Evolutionary conservation across 2,329 filamentous ascomycete species (phyloP), one percentile per base, ranked within the genome.

Genomic region (Neonectria magnoliae): DNA sequence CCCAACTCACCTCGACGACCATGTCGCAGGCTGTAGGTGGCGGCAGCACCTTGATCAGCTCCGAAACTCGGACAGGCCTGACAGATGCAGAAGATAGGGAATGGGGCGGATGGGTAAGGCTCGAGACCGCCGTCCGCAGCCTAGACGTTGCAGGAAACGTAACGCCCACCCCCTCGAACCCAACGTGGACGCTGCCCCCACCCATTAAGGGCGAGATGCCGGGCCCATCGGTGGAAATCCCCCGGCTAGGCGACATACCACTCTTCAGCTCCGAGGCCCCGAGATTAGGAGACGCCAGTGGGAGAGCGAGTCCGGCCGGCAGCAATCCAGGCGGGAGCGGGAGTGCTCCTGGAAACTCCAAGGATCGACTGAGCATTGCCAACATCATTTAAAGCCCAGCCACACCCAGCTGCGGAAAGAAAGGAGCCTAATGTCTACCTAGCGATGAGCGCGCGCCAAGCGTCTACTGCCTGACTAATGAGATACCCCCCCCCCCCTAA

Each of bases 21-120:
- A 62, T 31, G 57, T 62, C 53, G 55, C 69, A 50, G 53, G 51
- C 69, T 25, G 60, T 71, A 68, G 68, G 76, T 58, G 47, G 66
- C 58, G 79, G 80, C 27, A 82, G 77, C 52, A 78, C 77, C 8
- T 73, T 83, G 18, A 82, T 78, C 71, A 86, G 79, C 67, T 75
- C 74, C n/a, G 86, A 84, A 64, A 81, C 78, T 59, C 78, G 83
- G 64, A 84, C 84, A 14, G 83, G 85, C 0, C 78, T 90, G 13
- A 85, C 83, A 0, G 84, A 84, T 25, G 84, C 86, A 11, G 88
- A 90, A 68, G 81, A 83, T 48, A 82, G 85, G 57, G 90, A 92
- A 51, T 97, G 93, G 93, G 89, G 90, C 56, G 93, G 92, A 2
- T 98, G 94, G 94, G 87, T 88, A 22, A 86, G 87, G 66, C 82